These are phyloP conservation scores for Nothomitra cinnamomea DNA, from an alignment of 2,329 filamentous ascomycete species.

Conservation along the genomic window DNA sequence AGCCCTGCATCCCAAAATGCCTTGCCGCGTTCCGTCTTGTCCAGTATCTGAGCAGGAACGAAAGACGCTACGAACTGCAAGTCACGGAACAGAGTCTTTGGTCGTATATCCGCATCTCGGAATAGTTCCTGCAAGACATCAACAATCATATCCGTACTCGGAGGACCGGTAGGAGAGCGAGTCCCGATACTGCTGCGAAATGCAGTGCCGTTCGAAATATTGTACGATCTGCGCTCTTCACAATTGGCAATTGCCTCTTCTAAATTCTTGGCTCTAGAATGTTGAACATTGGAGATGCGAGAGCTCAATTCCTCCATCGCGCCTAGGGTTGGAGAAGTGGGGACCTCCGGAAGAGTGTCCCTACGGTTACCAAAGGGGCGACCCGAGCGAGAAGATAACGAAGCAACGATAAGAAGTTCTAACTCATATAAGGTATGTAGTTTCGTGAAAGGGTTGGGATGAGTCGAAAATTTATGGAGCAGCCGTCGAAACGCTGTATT, in stretches of 20 bases:
- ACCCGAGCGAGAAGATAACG: constrained; percentile 40
- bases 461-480: constrained; percentile 71
- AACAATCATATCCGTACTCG: constrained; percentile 47
- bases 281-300: constrained; percentile 27
- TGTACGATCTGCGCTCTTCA: constrained; percentile 48
- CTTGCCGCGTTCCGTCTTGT: constrained; percentile 45
- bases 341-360: constrained; percentile 19
- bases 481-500: constrained; percentile 62
- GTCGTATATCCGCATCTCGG: constrained; percentile 49
- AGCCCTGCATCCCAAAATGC: constrained; percentile 84
- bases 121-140: constrained; percentile 51
- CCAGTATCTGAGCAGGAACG: constrained; percentile 41
- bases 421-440: constrained; percentile 70
- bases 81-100: constrained; percentile 66
- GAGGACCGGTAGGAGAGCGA: constrained; percentile 24
- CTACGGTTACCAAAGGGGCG: constrained; percentile 24
- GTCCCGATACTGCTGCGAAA: constrained; percentile 14
- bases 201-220: constrained; percentile 17
- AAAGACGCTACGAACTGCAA: constrained; percentile 58
- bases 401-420: constrained; percentile 64
- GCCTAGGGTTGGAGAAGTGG: constrained; percentile 25
- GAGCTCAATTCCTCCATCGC: constrained; percentile 27
- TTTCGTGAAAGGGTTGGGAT: constrained; percentile 76
- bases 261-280: constrained; percentile 30
- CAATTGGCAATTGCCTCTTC: constrained; percentile 55